Conservation (phyloP, 129 eudicot genomes). For the Deinandra increscens region DNA sequence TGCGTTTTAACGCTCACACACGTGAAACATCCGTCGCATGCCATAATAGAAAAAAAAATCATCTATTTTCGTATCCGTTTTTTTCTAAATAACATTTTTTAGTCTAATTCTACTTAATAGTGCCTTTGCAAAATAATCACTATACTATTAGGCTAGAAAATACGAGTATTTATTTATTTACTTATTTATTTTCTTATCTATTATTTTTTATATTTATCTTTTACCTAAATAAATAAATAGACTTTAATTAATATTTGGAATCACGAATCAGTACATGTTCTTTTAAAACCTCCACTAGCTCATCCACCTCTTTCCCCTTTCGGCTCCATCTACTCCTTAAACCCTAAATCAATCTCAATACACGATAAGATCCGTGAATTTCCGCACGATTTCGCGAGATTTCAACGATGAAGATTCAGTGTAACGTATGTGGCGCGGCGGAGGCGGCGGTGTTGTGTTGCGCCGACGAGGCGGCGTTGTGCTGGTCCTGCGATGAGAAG, state of each 20-base stretch:
- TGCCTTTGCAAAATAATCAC: no score
- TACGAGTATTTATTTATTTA: no score
- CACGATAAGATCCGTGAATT: conserved; percentile 5
- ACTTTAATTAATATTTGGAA: not conserved
- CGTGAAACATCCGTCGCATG: no score
- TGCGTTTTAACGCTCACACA: no score
- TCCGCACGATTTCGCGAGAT: not conserved
- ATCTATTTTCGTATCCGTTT: no score
- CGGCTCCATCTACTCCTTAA: not conserved
- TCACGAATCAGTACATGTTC: conserved; percentile 16
- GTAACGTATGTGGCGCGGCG: conserved; percentile 79
- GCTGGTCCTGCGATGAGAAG: conserved; percentile 62
- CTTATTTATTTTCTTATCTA: no score
- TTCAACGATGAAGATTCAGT: conserved; percentile 76
- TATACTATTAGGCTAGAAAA: no score
- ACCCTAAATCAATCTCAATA: not conserved
- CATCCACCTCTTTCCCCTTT: not conserved
- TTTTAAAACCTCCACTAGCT: conserved; percentile 5
- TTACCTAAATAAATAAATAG: no score
- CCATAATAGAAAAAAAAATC: no score
- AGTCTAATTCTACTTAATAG: no score
- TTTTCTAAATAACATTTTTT: no score
- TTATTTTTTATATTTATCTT: no score
- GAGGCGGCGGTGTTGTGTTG: conserved; percentile 87
- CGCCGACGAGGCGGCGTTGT: conserved; percentile 95